These are phyloP conservation scores for Pythium aphanidermatum DNA, from an alignment of 352 stramenopile species.

Conservation along the genomic window DNA sequence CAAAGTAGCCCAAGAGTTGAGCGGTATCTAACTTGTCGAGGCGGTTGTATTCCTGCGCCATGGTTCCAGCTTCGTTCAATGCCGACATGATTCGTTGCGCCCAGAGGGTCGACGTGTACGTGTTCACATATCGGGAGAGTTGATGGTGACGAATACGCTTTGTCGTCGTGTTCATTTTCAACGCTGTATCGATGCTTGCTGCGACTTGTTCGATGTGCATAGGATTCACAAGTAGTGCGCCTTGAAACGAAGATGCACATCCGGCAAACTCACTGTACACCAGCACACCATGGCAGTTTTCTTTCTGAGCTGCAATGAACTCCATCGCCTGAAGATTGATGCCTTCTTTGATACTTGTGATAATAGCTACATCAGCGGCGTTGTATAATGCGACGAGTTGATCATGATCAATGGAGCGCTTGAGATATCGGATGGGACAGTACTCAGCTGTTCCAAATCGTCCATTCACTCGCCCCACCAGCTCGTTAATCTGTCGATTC, in stretches of 20 bases:
- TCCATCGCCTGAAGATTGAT: constrained; percentile 91
- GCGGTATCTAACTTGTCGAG: constrained; percentile 83
- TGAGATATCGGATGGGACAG: constrained; percentile 83
- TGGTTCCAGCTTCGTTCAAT: constrained; percentile 65
- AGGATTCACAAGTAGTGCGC: constrained; percentile 83
- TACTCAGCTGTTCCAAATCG: constrained; percentile 85
- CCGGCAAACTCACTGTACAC: constrained; percentile 90
- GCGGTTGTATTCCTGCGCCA: constrained; percentile 78
- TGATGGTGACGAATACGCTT: constrained; percentile 86
- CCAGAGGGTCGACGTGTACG: constrained; percentile 86
- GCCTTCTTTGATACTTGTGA: constrained; percentile 87
- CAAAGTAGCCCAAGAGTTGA: constrained; percentile 78
- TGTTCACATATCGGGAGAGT: constrained; percentile 83
- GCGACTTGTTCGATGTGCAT: constrained; percentile 88
- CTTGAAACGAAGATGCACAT: constrained; percentile 87
- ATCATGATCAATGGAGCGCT: constrained; percentile 80
- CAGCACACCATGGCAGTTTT: constrained; percentile 78
- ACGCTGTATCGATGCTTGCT: constrained; percentile 71
- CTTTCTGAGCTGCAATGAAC: constrained; percentile 84
- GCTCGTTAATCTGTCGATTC: constrained; percentile 85
- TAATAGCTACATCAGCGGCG: constrained; percentile 79
- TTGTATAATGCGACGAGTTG: constrained; percentile 89
- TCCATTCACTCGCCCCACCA: constrained; percentile 86
- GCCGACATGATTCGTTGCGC: constrained; percentile 80
- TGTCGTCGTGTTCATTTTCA: constrained; percentile 83